Base-by-base conservation (phyloP, 2,329 filamentous ascomycete genomes). In the Didymella pomorum region DNA sequence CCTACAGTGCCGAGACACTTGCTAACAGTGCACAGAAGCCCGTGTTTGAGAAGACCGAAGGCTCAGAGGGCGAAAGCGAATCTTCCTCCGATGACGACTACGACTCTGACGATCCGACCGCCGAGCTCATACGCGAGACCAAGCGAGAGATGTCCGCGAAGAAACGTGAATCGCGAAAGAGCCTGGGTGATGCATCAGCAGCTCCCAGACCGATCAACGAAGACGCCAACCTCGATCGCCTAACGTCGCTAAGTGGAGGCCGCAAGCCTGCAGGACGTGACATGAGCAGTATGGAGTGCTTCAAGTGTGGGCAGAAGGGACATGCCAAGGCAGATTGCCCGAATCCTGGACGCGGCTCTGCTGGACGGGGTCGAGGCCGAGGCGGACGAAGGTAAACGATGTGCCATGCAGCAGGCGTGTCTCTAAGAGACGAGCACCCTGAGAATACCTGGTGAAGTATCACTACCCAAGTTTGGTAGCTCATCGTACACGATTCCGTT, bases 181-280 rank as follows among this genome's bases (percentile, higher is more conserved):
- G 78, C 37, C 78, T 78, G 25, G 82, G 83, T 28, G 56, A 62
- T 58, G 79, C 79, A 49, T 77, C 77, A 23, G 82, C 81, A 12
- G 74, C 88, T 18, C 83, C 85, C 8, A 84, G 86, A 41, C 83
- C 84, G 67, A 87, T 87, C 73, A 89, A 88, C 72, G 86, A 89
- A 54, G 81, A 91, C 50, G 88, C 65, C 55, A 67, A 88, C 60
- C 76, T 92, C 55, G 89, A 89, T 69, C 81, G 81, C 23, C 72
- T 88, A 55, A 83, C 81, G 4, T 88, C 86, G 1, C 86, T 91
- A 45, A 55, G 51, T 11, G 80, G 80, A 37, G 74, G 76, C 39
- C 71, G 74, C 62, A 73, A 70, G 55, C 43, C 60, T 47, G 52
- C 50, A 25, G 66, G 62, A 21, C 56, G 66, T 51, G 58, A 65